These are phyloP conservation scores for Passalora sequoiae DNA, from an alignment of 2,329 filamentous ascomycete genomes.

Conservation along the genomic window DNA sequence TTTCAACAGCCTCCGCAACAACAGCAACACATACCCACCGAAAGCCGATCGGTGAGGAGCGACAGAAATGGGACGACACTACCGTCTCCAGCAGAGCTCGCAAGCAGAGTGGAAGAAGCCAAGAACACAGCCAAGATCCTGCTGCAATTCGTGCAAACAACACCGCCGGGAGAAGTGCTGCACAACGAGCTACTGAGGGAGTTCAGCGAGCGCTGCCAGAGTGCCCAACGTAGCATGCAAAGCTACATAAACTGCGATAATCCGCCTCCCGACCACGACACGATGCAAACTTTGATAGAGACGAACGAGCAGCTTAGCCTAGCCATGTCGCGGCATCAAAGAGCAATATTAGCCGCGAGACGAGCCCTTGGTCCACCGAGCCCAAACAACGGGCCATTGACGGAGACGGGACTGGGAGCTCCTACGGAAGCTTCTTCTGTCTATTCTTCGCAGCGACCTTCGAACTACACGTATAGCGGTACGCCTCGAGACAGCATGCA, in stretches of 20 bases:
- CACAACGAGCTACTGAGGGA: constrained; percentile 86
- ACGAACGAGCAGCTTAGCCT: constrained; percentile 87
- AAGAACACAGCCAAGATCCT: constrained; percentile 85
- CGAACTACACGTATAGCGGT: not conserved
- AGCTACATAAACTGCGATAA: constrained; percentile 75
- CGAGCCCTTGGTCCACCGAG: constrained; percentile 36
- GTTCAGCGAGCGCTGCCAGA: constrained; percentile 79
- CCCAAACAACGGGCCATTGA: constrained; percentile 12
- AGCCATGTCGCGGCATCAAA: constrained; percentile 77
- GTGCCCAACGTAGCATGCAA: constrained; percentile 76
- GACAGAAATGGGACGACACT: constrained; percentile 23
- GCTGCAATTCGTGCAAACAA: constrained; percentile 85
- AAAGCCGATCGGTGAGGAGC: not conserved
- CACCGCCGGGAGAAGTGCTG: constrained; percentile 68
- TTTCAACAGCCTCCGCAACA: constrained; percentile 2
- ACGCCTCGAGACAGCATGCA: not conserved
- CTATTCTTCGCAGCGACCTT: constrained; percentile 1
- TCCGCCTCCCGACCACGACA: constrained; percentile 83
- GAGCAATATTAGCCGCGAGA: constrained; percentile 61
- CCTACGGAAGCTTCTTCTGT: not conserved
- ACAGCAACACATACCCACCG: not conserved
- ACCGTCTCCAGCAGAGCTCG: constrained; percentile 71
- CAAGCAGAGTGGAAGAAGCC: constrained; percentile 81
- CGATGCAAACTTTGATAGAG: constrained; percentile 87
- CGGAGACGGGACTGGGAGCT: constrained; percentile 7